Evolutionary conservation across 2,329 filamentous ascomycete species (phyloP).

Genomic region (Stemphylium lycopersici): DNA sequence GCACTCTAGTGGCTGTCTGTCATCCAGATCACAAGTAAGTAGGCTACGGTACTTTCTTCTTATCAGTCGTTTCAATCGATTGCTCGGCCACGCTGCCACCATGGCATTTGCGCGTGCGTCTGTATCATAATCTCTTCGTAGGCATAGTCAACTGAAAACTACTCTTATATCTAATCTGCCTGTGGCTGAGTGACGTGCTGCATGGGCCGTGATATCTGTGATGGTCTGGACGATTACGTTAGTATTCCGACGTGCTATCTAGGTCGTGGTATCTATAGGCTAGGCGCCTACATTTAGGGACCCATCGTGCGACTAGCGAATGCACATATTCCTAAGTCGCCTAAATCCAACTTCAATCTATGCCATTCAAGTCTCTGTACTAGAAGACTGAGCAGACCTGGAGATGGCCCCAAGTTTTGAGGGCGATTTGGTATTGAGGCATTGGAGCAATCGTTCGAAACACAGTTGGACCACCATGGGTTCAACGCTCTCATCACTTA

Average conservation of each 20-base stretch:
- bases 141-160: not conserved
- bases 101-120: not conserved
- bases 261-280: too few species aligned
- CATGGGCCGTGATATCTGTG: not conserved
- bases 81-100: not conserved
- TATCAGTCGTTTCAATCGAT: not conserved
- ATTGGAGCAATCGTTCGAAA: not conserved
- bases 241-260: not conserved
- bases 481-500: not conserved
- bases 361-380: too few species aligned
- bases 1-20: not conserved
- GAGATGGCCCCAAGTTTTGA: not conserved
- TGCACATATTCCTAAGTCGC: too few species aligned
- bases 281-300: too few species aligned
- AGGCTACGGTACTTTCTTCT: conserved; percentile 3
- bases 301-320: too few species aligned
- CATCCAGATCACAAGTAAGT: conserved; percentile 11
- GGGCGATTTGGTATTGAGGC: not conserved
- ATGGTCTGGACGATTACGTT: not conserved
- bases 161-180: not conserved
- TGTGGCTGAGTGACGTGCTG: not conserved
- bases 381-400: not conserved
- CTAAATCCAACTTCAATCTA: too few species aligned
- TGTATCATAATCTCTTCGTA: conserved; percentile 2
- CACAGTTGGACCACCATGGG: not conserved